These are phyloP conservation scores for Neoarthrinium moseri DNA, from an alignment of 2,329 filamentous ascomycete species.

Conservation along the genomic window DNA sequence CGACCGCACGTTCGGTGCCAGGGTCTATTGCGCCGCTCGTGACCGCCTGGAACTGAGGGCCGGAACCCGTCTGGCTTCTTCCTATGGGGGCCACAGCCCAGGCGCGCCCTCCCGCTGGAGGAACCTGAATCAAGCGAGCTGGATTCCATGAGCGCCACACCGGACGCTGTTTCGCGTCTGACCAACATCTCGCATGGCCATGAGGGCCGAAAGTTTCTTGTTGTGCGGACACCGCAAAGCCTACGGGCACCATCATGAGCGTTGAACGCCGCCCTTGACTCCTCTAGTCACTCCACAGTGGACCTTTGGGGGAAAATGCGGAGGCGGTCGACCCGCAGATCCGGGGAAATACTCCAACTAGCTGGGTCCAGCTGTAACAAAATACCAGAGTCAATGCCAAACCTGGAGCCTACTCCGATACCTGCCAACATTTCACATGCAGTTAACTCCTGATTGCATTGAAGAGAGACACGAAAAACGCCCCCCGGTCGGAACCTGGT, in stretches of 20 bases:
- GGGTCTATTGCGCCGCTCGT: neutral
- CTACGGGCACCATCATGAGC: neutral
- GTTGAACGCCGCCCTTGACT: neutral
- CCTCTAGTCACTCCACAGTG: neutral
- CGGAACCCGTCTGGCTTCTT: neutral
- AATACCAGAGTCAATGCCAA: neutral
- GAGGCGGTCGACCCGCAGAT: conserved; percentile 5
- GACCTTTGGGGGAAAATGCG: neutral
- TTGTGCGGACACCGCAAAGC: neutral
- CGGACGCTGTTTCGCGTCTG: too few relatives aligned
- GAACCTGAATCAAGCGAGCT: neutral
- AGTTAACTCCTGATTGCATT: neutral
- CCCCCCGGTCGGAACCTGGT: neutral
- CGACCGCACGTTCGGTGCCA: neutral
- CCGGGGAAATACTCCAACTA: conserved; percentile 3
- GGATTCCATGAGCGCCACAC: neutral
- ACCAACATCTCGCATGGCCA: neutral
- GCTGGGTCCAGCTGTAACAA: neutral
- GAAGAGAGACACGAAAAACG: neutral
- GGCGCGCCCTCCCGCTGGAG: neutral
- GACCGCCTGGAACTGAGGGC: neutral
- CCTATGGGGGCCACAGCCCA: neutral
- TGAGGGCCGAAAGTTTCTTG: neutral
- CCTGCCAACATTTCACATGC: neutral
- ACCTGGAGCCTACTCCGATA: neutral